Base-by-base conservation (phyloP, 2,329 filamentous ascomycete species). In the Dactylellina sp. region DNA sequence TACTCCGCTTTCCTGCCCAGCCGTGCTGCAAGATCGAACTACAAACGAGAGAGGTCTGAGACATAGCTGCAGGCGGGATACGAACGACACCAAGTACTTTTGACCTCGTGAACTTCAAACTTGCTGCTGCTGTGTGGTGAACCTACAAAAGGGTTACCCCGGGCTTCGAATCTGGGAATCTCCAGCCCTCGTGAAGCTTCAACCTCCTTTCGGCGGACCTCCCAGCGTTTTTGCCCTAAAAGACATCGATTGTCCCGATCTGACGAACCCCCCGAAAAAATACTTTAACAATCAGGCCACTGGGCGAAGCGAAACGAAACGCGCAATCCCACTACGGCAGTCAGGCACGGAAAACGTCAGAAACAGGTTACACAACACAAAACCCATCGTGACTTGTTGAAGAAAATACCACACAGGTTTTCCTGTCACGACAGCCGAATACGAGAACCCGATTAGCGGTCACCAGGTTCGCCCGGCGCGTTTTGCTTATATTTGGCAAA, bases 331-430 rank as follows among this genome's bases (percentile, higher is more conserved):
- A 24, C 4, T 11, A 25, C 49, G 28, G 49, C 49, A 37, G 49
- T 35, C 25, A 35, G n/a, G 12, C 18, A 40, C 50, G 50, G 4
- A 20, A 32, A 40, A 40, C 37, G n/a, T 40, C 37, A 40, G 28
- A 32, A 32, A 32, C 28, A 32, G 28, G 28, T 32, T 32, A 32
- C 28, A 32, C 28, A 37, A 68, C 63, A 68, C 63, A 68, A 59
- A 32, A 22, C 32, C 14, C 9, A 2, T 9, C 12, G n/a, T 56
- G 22, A 12, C 24, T 18, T 18, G 61, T 42, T 44, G 46, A 18
- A 55, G 44, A n/a, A 68, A 68, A 68, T 68, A 68, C 63, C 53
- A 68, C 63, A 68, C 52, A 12, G 62, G 47, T 49, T 56, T 12
- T 16, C 25, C n/a, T n/a, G n/a, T 37, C 18, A 49, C 37, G 60